Base-by-base conservation (phyloP, 352 stramenopile species). In the Phytophthora tubulina region DNA sequence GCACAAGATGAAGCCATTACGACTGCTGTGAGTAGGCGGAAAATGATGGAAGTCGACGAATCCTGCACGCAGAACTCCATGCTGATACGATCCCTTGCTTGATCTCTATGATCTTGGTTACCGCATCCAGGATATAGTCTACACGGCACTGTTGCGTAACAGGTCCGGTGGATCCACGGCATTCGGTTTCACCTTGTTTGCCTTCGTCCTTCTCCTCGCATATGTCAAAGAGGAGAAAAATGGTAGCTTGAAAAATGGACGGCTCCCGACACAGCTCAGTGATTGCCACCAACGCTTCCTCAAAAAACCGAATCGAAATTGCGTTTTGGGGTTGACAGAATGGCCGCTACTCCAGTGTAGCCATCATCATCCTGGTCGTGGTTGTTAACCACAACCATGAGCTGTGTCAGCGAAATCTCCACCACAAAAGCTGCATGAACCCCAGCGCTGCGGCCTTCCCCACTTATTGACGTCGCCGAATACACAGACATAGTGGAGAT, bases 31-130 rank as follows among this genome's bases (percentile, higher is more conserved):
- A 95, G 79, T 33, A 95, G 60, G 8, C 75, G 79, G 53, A 95
- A 87, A 15, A 91, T 78, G 49, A 93, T 87, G 4, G 76, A 81
- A 27, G 60, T 63, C 21, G 55, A 74, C 3, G 67, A 73, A 36
- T 59, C 64, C 17, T 82, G 72, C 9, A 91, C 84, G 33, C 87
- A 95, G 60, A 94, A 95, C 59, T 94, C 85, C 89, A 96, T 96
- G 68, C 80, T 93, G 51, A 77, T 80, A 33, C 80, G 81, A 36
- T 92, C 84, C 2, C 82, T 78, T 3, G 82, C 82, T 94, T 95
- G 32, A 91, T 82, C 63, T 92, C 86, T 15, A 96, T 79, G 35
- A 94, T 96, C 72, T 90, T 89, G n/a, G 89, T 88, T 21, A 95
- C 84, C 1, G 89, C 89, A 32, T 91, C 75, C 5, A 95, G 75